Percentiles rank a stretch among this genome's conserved stretches.
phyloP scores from a whole-genome alignment of 2,329 filamentous ascomycete species.

The Cladosporium phlei region DNA sequence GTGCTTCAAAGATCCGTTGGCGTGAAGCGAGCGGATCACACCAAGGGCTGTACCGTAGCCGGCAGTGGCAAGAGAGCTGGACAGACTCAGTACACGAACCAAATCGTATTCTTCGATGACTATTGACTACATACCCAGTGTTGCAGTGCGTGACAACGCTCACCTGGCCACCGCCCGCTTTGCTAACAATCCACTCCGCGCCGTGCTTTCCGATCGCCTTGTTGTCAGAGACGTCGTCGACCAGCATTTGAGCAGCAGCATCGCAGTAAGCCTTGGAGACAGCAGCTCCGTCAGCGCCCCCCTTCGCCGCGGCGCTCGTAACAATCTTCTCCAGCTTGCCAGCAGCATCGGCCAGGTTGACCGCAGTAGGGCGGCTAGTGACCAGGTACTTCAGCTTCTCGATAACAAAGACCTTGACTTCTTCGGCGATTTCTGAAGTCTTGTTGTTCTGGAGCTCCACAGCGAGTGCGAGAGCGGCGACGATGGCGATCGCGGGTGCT shows the following conservation, averaged over 20 bases:
- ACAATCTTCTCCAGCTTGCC: constrained; percentile 67
- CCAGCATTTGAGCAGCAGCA: constrained; percentile 79
- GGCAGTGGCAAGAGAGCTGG: constrained; percentile 82
- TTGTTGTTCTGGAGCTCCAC: constrained; percentile 67
- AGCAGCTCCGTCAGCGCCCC: constrained; percentile 43
- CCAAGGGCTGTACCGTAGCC: constrained; percentile 96
- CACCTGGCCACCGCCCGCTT: constrained; percentile 51
- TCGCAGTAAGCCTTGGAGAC: constrained; percentile 68
- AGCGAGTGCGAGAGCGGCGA: constrained; percentile 83
- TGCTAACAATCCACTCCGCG: constrained; percentile 73
- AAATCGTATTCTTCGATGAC: not conserved
- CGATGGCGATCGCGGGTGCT: constrained; percentile 94
- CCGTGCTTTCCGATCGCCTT: constrained; percentile 77
- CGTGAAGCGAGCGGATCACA: constrained; percentile 79
- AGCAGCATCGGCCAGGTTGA: constrained; percentile 89
- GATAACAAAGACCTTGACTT: constrained; percentile 64
- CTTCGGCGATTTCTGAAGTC: constrained; percentile 51
- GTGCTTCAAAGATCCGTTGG: constrained; percentile 62
- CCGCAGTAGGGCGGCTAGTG: constrained; percentile 85
- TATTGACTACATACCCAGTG: constrained; percentile 61
- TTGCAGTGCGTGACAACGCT: constrained; percentile 98
- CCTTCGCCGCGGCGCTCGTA: constrained; percentile 43
- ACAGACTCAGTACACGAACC: constrained; percentile 21
- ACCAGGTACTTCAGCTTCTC: constrained; percentile 80
- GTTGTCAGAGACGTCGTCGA: constrained; percentile 84